A percentile compares a stretch with the other conserved stretches of the same genome.
These are phyloP conservation scores for Breynia disticha DNA, from an alignment of 441 rosid species.

Conservation along the genomic window DNA sequence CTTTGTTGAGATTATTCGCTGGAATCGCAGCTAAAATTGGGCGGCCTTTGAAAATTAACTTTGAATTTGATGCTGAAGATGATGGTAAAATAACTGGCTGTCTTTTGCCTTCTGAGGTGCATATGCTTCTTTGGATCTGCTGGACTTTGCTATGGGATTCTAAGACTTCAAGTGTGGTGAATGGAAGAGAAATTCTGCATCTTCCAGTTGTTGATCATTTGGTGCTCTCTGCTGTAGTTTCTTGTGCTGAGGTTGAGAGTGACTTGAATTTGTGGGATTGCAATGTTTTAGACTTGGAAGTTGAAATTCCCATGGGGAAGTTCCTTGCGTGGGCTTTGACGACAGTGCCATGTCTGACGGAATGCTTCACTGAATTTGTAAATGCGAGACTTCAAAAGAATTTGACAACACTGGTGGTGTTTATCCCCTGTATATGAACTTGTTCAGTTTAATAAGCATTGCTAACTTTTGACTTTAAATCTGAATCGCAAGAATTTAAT, in stretches of 20 bases:
- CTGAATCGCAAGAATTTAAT: too few relatives aligned
- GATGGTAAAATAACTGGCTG: constrained; percentile 56
- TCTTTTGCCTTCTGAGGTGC: constrained; percentile 37
- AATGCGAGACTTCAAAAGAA: constrained; percentile 36
- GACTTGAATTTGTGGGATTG: constrained; percentile 51
- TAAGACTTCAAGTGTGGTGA: constrained; percentile 13
- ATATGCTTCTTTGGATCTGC: constrained; percentile 56
- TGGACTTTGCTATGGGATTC: constrained; percentile 73
- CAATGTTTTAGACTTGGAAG: constrained; percentile 32
- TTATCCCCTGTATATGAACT: background rate
- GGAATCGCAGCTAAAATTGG: constrained; percentile 33
- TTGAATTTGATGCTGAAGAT: constrained; percentile 43
- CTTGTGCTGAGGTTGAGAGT: constrained; percentile 41
- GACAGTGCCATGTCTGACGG: constrained; percentile 46
- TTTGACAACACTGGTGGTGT: constrained; percentile 37
- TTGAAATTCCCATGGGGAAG: constrained; percentile 54
- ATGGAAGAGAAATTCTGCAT: constrained; percentile 23
- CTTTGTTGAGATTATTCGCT: constrained; percentile 47
- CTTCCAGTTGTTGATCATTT: constrained; percentile 58
- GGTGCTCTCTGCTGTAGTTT: constrained; percentile 50
- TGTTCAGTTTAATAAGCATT: too few relatives aligned
- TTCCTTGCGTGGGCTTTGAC: constrained; percentile 58
- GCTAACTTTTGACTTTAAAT: too few relatives aligned
- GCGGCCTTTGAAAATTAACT: constrained; percentile 41
- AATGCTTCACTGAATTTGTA: constrained; percentile 52